Evolutionary conservation across 2,329 filamentous ascomycete species (phyloP).

Genomic region (Alternaria gaisen): DNA sequence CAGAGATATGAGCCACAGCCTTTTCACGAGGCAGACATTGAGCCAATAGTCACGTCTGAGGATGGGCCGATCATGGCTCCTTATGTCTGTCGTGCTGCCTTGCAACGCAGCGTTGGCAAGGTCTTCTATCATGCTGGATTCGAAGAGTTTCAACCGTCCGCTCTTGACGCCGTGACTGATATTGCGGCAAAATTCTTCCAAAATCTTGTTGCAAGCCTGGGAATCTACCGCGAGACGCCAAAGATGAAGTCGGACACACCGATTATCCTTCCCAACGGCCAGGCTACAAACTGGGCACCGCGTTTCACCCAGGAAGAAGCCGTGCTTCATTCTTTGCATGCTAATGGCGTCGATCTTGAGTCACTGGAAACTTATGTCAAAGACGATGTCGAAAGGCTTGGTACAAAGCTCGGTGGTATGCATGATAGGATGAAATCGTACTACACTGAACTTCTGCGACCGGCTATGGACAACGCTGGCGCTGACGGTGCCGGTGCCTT

Average conservation of each 20-base stretch:
- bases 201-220: constrained; percentile 81
- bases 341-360: constrained; percentile 84
- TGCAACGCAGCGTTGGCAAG: constrained; percentile 92
- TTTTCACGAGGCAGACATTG: constrained; percentile 85
- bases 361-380: constrained; percentile 85
- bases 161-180: constrained; percentile 88
- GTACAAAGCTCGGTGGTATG: constrained; percentile 79
- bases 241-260: constrained; percentile 68
- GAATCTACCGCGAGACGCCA: constrained; percentile 83
- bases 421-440: constrained; percentile 96
- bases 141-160: constrained; percentile 95
- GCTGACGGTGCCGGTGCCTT: constrained; percentile 89
- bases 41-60: constrained; percentile 88
- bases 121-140: constrained; percentile 97
- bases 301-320: constrained; percentile 86
- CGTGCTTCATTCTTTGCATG: constrained; percentile 82
- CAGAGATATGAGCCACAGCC: constrained; percentile 93
- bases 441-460: constrained; percentile 89
- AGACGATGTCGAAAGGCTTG: constrained; percentile 90
- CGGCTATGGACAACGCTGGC: constrained; percentile 79
- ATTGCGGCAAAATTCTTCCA: constrained; percentile 89
- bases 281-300: constrained; percentile 63
- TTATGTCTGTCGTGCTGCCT: constrained; percentile 79
- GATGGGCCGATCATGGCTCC: constrained; percentile 87
- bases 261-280: constrained; percentile 35